Evolutionary conservation across 2,329 filamentous ascomycete genomes (phyloP).

Genomic region (Aspergillus sp.): DNA sequence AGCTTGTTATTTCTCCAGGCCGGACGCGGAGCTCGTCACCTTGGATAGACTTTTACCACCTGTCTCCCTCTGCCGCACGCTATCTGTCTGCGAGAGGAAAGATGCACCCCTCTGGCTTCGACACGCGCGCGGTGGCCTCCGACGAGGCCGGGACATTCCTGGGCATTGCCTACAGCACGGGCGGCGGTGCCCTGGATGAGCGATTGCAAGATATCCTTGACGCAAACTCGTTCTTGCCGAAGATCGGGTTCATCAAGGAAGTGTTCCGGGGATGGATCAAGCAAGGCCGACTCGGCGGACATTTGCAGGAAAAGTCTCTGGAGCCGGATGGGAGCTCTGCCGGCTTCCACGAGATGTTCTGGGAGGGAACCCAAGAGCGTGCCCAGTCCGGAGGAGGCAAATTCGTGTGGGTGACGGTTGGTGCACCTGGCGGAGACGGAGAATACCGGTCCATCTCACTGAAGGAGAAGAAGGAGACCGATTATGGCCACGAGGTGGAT

Average conservation of each 20-base stretch:
- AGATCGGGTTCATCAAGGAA: conserved; percentile 41
- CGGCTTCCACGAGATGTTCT: conserved; percentile 33
- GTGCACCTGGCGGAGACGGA: conserved; percentile 47
- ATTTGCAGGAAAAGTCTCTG: no score
- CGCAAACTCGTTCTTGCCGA: conserved; percentile 45
- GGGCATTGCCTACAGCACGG: conserved; percentile 37
- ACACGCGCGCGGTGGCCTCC: conserved; percentile 41
- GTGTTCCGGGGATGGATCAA: conserved; percentile 42
- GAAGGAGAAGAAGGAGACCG: conserved; percentile 25
- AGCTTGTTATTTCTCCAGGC: conserved; percentile 46
- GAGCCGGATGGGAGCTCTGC: conserved; percentile 7
- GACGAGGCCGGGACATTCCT: conserved; percentile 43
- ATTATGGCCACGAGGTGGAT: conserved; percentile 29
- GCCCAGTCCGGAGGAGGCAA: conserved; percentile 44
- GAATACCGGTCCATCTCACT: conserved; percentile 41
- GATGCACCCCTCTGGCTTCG: conserved; percentile 44
- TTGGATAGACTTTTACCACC: conserved; percentile 50
- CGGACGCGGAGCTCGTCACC: conserved; percentile 38
- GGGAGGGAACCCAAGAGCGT: conserved; percentile 43
- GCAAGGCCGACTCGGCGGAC: conserved; percentile 37
- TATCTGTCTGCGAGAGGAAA: conserved; percentile 42
- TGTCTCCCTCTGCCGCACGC: conserved; percentile 46
- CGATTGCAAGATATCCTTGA: conserved; percentile 43
- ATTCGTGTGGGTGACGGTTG: conserved; percentile 53
- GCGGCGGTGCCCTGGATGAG: conserved; percentile 33